Conservation (phyloP, 2,329 filamentous ascomycete genomes). For the Alternaria metachromatica region DNA sequence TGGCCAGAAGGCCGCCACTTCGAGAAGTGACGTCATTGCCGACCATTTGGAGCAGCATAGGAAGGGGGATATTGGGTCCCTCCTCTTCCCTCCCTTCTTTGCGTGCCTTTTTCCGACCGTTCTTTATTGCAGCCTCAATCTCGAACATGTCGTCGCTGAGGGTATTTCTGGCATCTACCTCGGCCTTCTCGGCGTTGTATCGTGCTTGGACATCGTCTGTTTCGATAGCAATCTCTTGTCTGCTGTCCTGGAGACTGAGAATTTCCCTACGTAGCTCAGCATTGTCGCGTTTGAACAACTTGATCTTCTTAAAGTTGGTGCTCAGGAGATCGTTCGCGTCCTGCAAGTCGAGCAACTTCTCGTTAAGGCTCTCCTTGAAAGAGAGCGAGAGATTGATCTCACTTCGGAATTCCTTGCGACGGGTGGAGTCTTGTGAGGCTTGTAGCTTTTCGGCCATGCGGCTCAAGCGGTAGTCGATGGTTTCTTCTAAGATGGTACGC, state of each 20-base stretch:
- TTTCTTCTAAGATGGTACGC: slow-evolving; percentile 58
- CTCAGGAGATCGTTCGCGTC: slow-evolving; percentile 60
- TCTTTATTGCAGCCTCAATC: slow-evolving; percentile 46
- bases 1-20: slow-evolving; percentile 42
- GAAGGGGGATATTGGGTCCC: slow-evolving; percentile 40
- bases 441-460: slow-evolving; percentile 50
- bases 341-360: slow-evolving; percentile 59
- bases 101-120: slow-evolving; percentile 40
- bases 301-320: slow-evolving; percentile 54
- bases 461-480: slow-evolving; percentile 54
- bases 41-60: slow-evolving; percentile 40
- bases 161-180: slow-evolving; percentile 31
- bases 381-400: slow-evolving; percentile 57
- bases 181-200: slow-evolving; percentile 35
- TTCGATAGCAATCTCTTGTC: slow-evolving; percentile 57
- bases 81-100: slow-evolving; percentile 41
- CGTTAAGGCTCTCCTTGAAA: slow-evolving; percentile 57
- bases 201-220: slow-evolving; percentile 56
- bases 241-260: slow-evolving; percentile 55
- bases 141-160: slow-evolving; percentile 44
- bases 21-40: slow-evolving; percentile 35
- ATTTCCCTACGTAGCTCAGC: slow-evolving; percentile 55
- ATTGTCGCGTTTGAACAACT: slow-evolving; percentile 54
- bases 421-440: slow-evolving; percentile 49
- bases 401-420: slow-evolving; percentile 50